Base-by-base conservation (phyloP, 495 filamentous ascomycete species). In the Tuber borchii region DNA sequence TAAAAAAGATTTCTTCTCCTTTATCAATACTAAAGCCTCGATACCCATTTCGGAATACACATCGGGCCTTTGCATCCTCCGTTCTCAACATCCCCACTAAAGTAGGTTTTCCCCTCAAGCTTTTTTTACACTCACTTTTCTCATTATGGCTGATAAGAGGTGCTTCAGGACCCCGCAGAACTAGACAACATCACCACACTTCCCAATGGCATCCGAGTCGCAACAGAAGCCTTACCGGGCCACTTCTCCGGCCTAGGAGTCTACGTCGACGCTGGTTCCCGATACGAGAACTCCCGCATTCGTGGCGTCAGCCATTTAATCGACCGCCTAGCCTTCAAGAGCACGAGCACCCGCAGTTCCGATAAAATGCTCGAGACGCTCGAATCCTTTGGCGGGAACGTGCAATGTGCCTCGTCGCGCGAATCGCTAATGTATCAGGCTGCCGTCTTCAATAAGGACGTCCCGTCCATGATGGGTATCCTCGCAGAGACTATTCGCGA, bases 351-450 rank as follows among this genome's bases (percentile, higher is more conserved):
- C 10, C 90, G 90, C 51, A 88, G 90, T 2, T 88, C 90, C 65
- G 94, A 97, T 84, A 86, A 96, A 78, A 97, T 98, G 90, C 85
- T 97, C 5, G 93, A 97, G 83, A 86, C 89, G 1, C 85, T 97
- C 2, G 95, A 97, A 83, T 90, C 89, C 3, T 87, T 99, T 9
- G 95, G 95, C 42, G 95, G 95, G 34, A 97, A 97, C 80, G 93
- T 98, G 76, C 94, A 97, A 85, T 98, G 95, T 83, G 93, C 93
- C 46, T 97, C 95, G 0, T 97, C 95, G 0, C 87, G 95, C 61
- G 95, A 99, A 83, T 93, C 94, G 34, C 88, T 99, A 82, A 98
- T 99, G 95, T 99, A 99, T 86, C 96, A 98, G 84, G 91, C 93
- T 8, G 96, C 95, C 48, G 97, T 93, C 73, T 99, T 99, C 89